Percentiles rank a stretch among this genome's conserved stretches.
Evolutionary conservation across 1,284 basidiomycete species (phyloP).

Genomic region (Athelia psychrophila): DNA sequence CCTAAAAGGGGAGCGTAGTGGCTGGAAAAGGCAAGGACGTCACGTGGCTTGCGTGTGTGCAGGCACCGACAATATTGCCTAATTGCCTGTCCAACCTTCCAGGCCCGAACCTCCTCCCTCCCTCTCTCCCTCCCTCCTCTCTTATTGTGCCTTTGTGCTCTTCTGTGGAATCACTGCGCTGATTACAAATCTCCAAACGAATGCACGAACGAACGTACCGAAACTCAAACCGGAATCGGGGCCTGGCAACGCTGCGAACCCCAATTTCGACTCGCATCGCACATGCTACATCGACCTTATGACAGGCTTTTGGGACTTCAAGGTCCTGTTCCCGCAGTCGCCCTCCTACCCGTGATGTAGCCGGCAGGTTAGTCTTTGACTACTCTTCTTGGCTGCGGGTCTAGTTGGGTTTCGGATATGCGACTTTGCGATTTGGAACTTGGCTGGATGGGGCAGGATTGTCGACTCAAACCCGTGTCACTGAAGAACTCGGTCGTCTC

Average conservation of each 20-base stretch:
- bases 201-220: not conserved
- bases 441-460: not conserved
- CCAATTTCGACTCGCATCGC: not conserved
- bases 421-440: not conserved
- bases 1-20: not conserved
- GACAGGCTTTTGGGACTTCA: slow-evolving; percentile 61
- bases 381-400: no score
- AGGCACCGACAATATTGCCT: not conserved
- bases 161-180: not conserved
- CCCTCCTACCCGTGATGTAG: slow-evolving; percentile 74
- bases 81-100: not conserved
- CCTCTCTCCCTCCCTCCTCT: no score
- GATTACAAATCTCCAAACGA: not conserved
- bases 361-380: slow-evolving; percentile 42
- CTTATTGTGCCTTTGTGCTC: not conserved
- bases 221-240: not conserved
- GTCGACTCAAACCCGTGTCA: no score
- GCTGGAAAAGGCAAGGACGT: not conserved
- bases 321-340: slow-evolving; percentile 49
- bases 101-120: not conserved
- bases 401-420: no score
- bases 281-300: slow-evolving; percentile 25
- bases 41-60: not conserved
- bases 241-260: not conserved
- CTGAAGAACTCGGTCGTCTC: no score